These are phyloP conservation scores for Coemansia sp. DNA, from an alignment of 192 early-diverging fungal genomes.

Conservation along the genomic window DNA sequence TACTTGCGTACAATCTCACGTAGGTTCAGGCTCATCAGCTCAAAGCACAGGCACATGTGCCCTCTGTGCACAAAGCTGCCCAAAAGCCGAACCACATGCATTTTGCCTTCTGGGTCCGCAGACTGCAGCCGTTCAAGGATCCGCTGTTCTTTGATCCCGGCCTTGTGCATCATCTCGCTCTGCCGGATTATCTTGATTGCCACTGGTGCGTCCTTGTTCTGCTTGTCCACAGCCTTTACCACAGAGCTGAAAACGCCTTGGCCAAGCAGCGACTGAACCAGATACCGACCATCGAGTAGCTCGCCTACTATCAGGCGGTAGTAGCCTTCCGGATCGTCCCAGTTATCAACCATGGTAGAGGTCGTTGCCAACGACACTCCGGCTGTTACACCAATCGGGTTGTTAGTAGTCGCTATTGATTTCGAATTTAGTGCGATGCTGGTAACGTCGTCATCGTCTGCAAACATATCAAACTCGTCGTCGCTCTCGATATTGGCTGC, in stretches of 20 bases:
- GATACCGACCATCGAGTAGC: conserved; percentile 79
- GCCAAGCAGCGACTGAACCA: conserved; percentile 82
- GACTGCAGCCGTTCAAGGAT: conserved; percentile 84
- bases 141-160: conserved; percentile 83
- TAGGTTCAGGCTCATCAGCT: conserved; percentile 89
- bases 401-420: neutral
- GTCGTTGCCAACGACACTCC: conserved; percentile 12
- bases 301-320: conserved; percentile 92
- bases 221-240: conserved; percentile 79
- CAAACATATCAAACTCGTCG: conserved; percentile 61
- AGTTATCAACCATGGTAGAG: conserved; percentile 70
- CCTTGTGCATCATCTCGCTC: conserved; percentile 91
- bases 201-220: conserved; percentile 71
- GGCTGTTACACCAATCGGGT: neutral
- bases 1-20: conserved; percentile 93
- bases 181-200: conserved; percentile 96
- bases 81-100: conserved; percentile 82
- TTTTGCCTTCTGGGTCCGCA: conserved; percentile 84
- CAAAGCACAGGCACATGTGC: conserved; percentile 94
- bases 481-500: conserved; percentile 36
- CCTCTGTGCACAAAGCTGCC: conserved; percentile 87
- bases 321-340: conserved; percentile 98
- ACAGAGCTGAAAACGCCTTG: conserved; percentile 96
- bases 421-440: conserved; percentile 4
- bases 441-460: conserved; percentile 62